Evolutionary conservation across 2,329 filamentous ascomycete genomes (phyloP), one percentile per base, ranked within the genome.

Genomic region (Alternaria infectoria): DNA sequence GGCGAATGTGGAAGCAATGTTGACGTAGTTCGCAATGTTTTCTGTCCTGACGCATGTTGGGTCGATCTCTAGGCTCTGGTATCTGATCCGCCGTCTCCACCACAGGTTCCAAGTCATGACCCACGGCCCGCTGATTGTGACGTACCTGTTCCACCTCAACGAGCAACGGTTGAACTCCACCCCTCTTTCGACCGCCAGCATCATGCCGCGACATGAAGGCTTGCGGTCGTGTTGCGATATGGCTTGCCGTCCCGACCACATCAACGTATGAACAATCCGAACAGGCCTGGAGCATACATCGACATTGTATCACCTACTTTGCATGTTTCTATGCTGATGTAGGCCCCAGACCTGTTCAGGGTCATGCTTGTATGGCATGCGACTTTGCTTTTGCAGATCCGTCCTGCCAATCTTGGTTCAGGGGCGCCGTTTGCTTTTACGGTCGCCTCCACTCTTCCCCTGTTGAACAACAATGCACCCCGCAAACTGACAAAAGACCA

Each of bases 381-480:
- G 32, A 52, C 6, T 40, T 40, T 52, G 19, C 30, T 52, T 52
- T 40, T 52, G 49, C 30, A n/a, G 30, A 52, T 17, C 30, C 8
- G 8, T 25, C 30, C 30, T 25, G 30, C 49, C 13, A 36, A 3
- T n/a, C 49, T 52, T 52, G 49, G 49, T 25, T 52, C 49, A 52
- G 49, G 49, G 49, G 49, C 49, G 49, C 13, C 19, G 2, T 40
- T 52, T 52, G 49, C 49, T 52, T 52, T 40, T 52, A 13, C 13
- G 30, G 49, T n/a, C 15, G 28, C 36, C 30, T 52, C 30, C 49
- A 36, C 28, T 52, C 28, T 52, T 15, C 23, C 49, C 49, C 49
- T 52, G 49, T 52, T 52, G 49, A 52, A 17, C 49, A 52, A 23
- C 49, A 52, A 52, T 36, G 49, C 49, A 40, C 30, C 49, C 49